A percentile compares a stretch with the other conserved stretches of the same genome.
These are phyloP conservation scores for Leptoxyphium fumago DNA, from an alignment of 2,329 filamentous ascomycete species.

Conservation along the genomic window DNA sequence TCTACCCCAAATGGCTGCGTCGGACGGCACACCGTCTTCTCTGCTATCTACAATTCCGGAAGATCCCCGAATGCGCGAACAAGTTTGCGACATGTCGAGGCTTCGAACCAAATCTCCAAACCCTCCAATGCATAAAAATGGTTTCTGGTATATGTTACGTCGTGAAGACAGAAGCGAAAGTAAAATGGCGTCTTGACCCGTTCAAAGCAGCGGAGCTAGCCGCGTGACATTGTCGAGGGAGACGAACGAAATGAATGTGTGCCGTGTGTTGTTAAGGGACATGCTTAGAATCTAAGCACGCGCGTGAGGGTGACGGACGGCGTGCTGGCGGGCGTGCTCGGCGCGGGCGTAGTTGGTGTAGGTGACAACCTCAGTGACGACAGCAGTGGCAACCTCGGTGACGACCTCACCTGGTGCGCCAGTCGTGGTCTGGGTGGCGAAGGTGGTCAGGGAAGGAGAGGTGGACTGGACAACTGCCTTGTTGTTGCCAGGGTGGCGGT, in stretches of 20 bases:
- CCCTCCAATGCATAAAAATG: no score
- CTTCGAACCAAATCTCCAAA: no score
- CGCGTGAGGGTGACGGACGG: conserved; percentile 10
- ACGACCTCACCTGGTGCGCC: conserved; percentile 12
- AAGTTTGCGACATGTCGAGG: no score
- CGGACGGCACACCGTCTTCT: no score
- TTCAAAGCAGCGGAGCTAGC: conserved; percentile 6
- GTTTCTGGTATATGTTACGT: no score
- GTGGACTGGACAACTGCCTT: conserved; percentile 3
- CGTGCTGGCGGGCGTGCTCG: conserved; percentile 8
- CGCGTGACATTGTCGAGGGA: background rate
- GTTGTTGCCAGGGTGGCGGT: conserved; percentile 5
- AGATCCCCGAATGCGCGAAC: no score
- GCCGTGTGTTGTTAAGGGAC: no score
- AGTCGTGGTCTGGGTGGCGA: conserved; percentile 8
- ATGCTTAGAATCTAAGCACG: conserved; percentile 1
- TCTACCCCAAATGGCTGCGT: background rate
- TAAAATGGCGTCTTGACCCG: background rate
- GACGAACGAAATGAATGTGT: no score
- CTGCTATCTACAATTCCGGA: no score
- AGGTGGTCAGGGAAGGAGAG: conserved; percentile 9
- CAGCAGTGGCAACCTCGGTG: conserved; percentile 11
- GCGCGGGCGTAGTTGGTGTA: conserved; percentile 12
- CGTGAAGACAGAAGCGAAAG: background rate
- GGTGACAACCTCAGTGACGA: conserved; percentile 14